Conservation (phyloP, 1,284 basidiomycete species). For the Pholiota adiposa region DNA sequence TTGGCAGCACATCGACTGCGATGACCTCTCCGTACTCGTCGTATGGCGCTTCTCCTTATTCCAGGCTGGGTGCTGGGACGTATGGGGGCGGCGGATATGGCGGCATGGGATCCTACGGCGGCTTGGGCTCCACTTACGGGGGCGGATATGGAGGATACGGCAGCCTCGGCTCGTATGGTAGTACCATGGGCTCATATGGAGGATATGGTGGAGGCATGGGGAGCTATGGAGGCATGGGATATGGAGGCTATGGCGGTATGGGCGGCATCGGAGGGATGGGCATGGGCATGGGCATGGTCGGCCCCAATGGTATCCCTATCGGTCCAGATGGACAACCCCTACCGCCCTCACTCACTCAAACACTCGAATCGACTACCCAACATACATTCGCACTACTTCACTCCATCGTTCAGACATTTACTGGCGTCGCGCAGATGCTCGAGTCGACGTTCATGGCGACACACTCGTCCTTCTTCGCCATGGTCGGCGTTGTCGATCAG, state of each 20-base stretch:
- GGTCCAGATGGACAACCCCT: conserved; percentile 51
- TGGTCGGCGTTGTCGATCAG: conserved; percentile 98
- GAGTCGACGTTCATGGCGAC: conserved; percentile 99
- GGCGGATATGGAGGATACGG: conserved; percentile 14
- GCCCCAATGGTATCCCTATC: conserved; percentile 50
- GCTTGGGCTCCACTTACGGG: conserved; percentile 21
- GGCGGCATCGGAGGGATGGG: conserved; percentile 45
- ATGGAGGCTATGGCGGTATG: conserved; percentile 36
- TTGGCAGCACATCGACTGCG: conserved; percentile 36
- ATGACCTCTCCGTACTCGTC: conserved; percentile 35
- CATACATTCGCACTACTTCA: conserved; percentile 94
- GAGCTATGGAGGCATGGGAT: conserved; percentile 31
- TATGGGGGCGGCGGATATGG: conserved; percentile 36
- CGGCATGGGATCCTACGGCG: conserved; percentile 23
- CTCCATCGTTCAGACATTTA: conserved; percentile 95
- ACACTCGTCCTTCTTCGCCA: conserved; percentile 97
- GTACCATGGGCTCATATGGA: conserved; percentile 27
- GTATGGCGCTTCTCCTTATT: conserved; percentile 42
- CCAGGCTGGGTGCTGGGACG: conserved; percentile 35
- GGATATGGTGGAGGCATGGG: conserved; percentile 36
- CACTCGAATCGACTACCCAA: conserved; percentile 88
- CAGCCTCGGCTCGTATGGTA: conserved; percentile 30
- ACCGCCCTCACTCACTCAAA: conserved; percentile 77
- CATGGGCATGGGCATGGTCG: conserved; percentile 48
- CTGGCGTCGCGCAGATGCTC: conserved; percentile 96